Conservation (phyloP, 352 stramenopile species). For the Phytophthora cryptogea region DNA sequence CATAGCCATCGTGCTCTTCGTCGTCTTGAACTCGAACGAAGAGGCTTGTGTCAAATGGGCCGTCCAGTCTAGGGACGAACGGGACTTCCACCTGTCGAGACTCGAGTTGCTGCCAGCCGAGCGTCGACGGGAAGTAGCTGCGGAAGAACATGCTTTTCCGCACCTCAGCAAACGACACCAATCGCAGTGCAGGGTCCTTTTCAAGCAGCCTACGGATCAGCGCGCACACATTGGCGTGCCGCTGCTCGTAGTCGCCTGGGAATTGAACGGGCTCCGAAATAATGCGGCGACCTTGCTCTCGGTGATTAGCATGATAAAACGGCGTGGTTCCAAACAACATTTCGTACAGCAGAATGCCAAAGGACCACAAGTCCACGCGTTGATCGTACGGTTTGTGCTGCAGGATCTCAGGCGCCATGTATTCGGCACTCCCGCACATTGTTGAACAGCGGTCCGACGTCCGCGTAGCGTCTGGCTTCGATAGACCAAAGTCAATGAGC, state of each 20-base stretch:
- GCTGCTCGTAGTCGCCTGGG: slow-evolving; percentile 49
- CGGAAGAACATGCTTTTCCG: slow-evolving; percentile 52
- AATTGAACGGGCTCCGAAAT: slow-evolving; percentile 59
- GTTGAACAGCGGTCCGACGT: slow-evolving; percentile 51
- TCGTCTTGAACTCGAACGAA: slow-evolving; percentile 54
- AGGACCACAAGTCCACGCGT: slow-evolving; percentile 70
- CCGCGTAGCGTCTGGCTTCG: slow-evolving; percentile 55
- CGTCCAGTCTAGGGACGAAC: slow-evolving; percentile 64
- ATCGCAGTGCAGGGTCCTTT: slow-evolving; percentile 52
- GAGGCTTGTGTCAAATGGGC: slow-evolving; percentile 66
- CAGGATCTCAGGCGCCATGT: slow-evolving; percentile 79
- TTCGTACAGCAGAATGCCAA: slow-evolving; percentile 81
- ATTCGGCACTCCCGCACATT: slow-evolving; percentile 77
- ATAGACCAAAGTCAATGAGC: slow-evolving; percentile 73
- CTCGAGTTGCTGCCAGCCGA: slow-evolving; percentile 55
- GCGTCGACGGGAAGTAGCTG: slow-evolving; percentile 44
- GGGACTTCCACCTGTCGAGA: slow-evolving; percentile 42
- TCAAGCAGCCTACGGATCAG: slow-evolving; percentile 53
- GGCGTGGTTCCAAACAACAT: slow-evolving; percentile 60
- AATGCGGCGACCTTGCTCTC: slow-evolving; percentile 78
- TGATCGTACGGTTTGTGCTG: slow-evolving; percentile 62
- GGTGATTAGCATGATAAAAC: slow-evolving; percentile 89
- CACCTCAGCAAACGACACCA: slow-evolving; percentile 49
- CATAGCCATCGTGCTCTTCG: slow-evolving; percentile 37
- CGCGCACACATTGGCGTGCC: slow-evolving; percentile 39